Conservation (phyloP, 768 basidiomycete genomes). For the Boletus rufocinnamomeus region DNA sequence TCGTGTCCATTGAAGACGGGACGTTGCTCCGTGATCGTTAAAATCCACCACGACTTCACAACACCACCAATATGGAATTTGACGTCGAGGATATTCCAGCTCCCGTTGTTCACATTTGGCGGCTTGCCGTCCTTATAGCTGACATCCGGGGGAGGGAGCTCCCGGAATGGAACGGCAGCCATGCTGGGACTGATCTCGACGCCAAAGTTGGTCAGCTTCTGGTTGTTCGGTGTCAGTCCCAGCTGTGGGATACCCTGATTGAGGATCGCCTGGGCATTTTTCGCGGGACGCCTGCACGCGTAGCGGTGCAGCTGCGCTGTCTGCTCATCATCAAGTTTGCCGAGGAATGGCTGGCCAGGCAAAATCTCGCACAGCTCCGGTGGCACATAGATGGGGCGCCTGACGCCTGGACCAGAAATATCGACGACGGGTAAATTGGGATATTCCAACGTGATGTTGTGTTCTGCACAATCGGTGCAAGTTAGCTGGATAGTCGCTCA, state of each 20-base stretch:
- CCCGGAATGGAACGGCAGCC: constrained; percentile 63
- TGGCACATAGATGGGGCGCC: constrained; percentile 48
- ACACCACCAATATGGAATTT: constrained; percentile 60
- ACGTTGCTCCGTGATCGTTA: constrained; percentile 58
- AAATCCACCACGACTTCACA: constrained; percentile 63
- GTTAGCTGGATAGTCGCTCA: constrained; percentile 11
- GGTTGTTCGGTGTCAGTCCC: constrained; percentile 46
- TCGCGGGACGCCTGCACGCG: constrained; percentile 62
- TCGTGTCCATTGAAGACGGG: constrained; percentile 40
- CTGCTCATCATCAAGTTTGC: constrained; percentile 57
- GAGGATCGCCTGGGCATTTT: constrained; percentile 61
- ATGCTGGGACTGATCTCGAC: constrained; percentile 57
- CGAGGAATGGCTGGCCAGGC: constrained; percentile 59
- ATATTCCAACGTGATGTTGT: constrained; percentile 51
- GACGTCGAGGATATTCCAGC: constrained; percentile 77
- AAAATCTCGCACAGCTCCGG: constrained; percentile 72
- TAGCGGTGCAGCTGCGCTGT: constrained; percentile 69
- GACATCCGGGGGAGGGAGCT: constrained; percentile 60
- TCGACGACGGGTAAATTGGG: constrained; percentile 61
- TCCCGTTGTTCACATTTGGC: constrained; percentile 53
- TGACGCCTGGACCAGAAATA: constrained; percentile 40
- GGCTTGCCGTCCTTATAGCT: constrained; percentile 51
- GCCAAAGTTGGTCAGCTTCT: constrained; percentile 54
- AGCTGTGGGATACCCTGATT: constrained; percentile 56
- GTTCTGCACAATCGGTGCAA: constrained; percentile 42